Evolutionary conservation across 345 rosid genomes (phyloP), one percentile per base, ranked within the genome.

Genomic region (Moricandia moricandioides): DNA sequence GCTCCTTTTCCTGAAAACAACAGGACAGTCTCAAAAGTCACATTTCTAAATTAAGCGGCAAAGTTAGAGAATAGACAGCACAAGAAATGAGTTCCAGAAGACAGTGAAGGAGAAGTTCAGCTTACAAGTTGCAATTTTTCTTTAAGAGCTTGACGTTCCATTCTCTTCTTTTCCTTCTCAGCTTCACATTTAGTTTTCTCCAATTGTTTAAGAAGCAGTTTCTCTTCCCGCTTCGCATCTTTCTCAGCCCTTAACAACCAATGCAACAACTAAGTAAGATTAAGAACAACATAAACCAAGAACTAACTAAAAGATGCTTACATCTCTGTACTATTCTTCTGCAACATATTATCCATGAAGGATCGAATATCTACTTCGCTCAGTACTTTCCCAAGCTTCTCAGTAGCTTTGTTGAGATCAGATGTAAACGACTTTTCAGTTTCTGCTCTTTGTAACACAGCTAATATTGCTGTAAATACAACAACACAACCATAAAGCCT

Each of bases 141-240:
- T 82, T 87, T 92, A 31, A 72, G 80, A 31, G 79, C 64, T 74
- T 92, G 87, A 51, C 91, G 86, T 8, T 90, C 91, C 74, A 84
- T 79, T 81, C 81, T 88, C 83, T 81, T 95, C 81, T 86, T 89
- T 84, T 92, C 94, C 78, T 85, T 92, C 79, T 89, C 97, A 75
- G 75, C 83, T 81, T 88, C 87, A 45, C 78, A 83, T 81, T 79
- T 89, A 71, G 65, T 85, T 81, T 76, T 92, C 88, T 90, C 93
- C 73, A 95, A 17, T 65, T 95, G 87, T 78, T 81, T 95, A 51
- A 87, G 79, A 63, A 84, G 70, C 78, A 79, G 72, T 65, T 86
- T 92, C 79, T 84, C 88, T 71, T 88, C 91, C 57, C 74, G 73
- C 70, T 83, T 87, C 13, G 85, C 88, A 24, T 85, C 90, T 75